phyloP scores from a whole-genome alignment of 495 filamentous ascomycete genomes.

The Pyrenula massariospora region DNA sequence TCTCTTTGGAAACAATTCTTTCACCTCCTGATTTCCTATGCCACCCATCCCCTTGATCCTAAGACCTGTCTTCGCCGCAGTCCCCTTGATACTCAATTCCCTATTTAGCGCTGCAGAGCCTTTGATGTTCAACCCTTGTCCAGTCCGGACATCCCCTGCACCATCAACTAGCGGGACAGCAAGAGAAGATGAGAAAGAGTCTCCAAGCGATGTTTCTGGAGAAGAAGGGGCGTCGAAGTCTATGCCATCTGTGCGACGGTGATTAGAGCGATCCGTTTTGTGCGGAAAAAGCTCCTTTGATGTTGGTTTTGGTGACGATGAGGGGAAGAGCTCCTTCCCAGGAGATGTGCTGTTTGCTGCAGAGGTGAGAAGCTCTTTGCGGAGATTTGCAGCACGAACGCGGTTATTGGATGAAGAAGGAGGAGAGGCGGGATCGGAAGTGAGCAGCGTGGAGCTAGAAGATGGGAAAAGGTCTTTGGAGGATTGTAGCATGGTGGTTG shows the following conservation, averaged over 20 bases:
- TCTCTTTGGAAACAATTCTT: not conserved
- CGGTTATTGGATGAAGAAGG: not conserved
- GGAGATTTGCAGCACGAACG: not conserved
- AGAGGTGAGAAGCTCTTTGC: not conserved
- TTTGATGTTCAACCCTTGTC: slow-evolving; percentile 20
- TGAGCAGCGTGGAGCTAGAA: not conserved
- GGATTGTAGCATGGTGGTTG: not conserved
- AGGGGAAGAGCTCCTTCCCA: slow-evolving; percentile 18
- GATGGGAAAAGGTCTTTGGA: not conserved
- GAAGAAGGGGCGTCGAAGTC: slow-evolving; percentile 31
- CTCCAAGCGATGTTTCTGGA: slow-evolving; percentile 56
- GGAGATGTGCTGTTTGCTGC: not conserved
- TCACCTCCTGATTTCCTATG: not conserved
- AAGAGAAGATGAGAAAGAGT: slow-evolving; percentile 34
- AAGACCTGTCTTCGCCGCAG: not conserved
- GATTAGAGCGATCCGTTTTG: slow-evolving; percentile 38
- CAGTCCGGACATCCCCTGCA: slow-evolving; percentile 27
- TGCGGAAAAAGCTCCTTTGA: slow-evolving; percentile 59
- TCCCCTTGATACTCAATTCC: not conserved
- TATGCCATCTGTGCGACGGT: slow-evolving; percentile 46
- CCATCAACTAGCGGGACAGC: not conserved
- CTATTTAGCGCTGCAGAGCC: not conserved
- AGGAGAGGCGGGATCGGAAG: not conserved
- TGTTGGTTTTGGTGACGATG: not conserved
- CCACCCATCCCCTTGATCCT: not conserved